A percentile compares a stretch with the other conserved stretches of the same genome.
Conservation (phyloP, 176 grass and related monocot genomes). For the Oryza officinalis region DNA sequence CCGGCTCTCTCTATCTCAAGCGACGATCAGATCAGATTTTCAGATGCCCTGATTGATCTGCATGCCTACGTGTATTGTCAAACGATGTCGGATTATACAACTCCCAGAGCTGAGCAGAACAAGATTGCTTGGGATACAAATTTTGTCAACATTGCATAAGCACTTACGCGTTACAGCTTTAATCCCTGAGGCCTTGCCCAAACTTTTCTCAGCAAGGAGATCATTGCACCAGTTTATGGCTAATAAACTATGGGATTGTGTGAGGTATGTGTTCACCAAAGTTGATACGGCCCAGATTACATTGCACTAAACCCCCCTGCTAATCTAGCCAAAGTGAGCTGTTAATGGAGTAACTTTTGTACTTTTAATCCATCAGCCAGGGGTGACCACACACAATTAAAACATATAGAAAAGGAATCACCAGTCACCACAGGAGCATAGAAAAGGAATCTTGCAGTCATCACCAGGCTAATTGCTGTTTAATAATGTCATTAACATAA, state of each 20-base stretch:
- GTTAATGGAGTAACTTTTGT: slow-evolving; percentile 29
- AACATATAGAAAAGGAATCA: slow-evolving; percentile 15
- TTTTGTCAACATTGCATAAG: slow-evolving; percentile 32
- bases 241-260: slow-evolving; percentile 36
- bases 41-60: slow-evolving; percentile 3
- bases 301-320: not conserved
- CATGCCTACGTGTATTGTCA: not conserved
- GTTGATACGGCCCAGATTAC: slow-evolving; percentile 35
- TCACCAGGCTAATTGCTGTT: slow-evolving; percentile 33
- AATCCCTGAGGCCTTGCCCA: slow-evolving; percentile 7
- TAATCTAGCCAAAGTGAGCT: slow-evolving; percentile 30
- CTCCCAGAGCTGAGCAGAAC: not conserved
- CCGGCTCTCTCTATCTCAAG: slow-evolving; percentile 16
- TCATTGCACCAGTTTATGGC: slow-evolving; percentile 10
- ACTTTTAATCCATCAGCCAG: slow-evolving; percentile 45
- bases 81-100: slow-evolving; percentile 11
- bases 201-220: slow-evolving; percentile 38
- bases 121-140: not conserved
- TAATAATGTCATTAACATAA: slow-evolving; percentile 18
- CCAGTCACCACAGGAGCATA: not conserved
- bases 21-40: slow-evolving; percentile 23
- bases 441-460: slow-evolving; percentile 26
- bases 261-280: slow-evolving; percentile 36
- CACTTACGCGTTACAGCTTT: not conserved
- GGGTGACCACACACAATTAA: slow-evolving; percentile 1